Conservation (phyloP, 257 asterid genomes). For the Perilla frutescens region DNA sequence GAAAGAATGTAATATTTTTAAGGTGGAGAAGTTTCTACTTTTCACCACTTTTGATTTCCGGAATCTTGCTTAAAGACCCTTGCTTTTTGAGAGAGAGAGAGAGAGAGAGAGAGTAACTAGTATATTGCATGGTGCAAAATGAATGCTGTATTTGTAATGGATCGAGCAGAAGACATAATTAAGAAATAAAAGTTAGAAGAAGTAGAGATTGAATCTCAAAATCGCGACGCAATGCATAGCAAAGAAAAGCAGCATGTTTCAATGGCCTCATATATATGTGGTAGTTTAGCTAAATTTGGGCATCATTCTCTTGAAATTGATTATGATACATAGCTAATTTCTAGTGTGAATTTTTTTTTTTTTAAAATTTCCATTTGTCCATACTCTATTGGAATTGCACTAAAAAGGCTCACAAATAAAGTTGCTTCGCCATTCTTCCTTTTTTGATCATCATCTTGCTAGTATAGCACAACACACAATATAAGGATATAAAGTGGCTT, state of each 20-base stretch:
- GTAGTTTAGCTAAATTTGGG: slow-evolving; percentile 43
- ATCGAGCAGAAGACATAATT: neutral
- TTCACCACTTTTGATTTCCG: slow-evolving; percentile 28
- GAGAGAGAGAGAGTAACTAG: slow-evolving; percentile 11
- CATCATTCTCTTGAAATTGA: slow-evolving; percentile 23
- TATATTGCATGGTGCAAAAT: slow-evolving; percentile 30
- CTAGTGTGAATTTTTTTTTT: neutral
- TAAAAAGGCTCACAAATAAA: slow-evolving; percentile 32
- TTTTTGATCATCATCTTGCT: slow-evolving; percentile 29
- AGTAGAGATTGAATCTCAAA: slow-evolving; percentile 25
- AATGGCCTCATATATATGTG: slow-evolving; percentile 31
- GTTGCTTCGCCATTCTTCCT: slow-evolving; percentile 33
- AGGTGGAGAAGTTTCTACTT: slow-evolving; percentile 14
- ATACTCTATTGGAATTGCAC: slow-evolving; percentile 42
- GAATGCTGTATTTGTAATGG: neutral
- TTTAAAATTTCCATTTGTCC: slow-evolving; percentile 40
- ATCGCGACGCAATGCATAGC: slow-evolving; percentile 28
- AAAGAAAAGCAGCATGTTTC: slow-evolving; percentile 35
- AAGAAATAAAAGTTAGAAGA: neutral
- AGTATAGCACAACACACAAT: slow-evolving; percentile 28
- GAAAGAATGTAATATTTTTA: neutral
- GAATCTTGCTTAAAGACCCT: slow-evolving; percentile 47
- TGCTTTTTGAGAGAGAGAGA: slow-evolving; percentile 40
- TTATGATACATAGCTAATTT: slow-evolving; percentile 30
- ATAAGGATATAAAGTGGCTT: slow-evolving; percentile 35